Percentiles rank a stretch among this genome's conserved stretches.
Evolutionary conservation across 1,284 basidiomycete genomes (phyloP).

Genomic region (Serendipita sp.): DNA sequence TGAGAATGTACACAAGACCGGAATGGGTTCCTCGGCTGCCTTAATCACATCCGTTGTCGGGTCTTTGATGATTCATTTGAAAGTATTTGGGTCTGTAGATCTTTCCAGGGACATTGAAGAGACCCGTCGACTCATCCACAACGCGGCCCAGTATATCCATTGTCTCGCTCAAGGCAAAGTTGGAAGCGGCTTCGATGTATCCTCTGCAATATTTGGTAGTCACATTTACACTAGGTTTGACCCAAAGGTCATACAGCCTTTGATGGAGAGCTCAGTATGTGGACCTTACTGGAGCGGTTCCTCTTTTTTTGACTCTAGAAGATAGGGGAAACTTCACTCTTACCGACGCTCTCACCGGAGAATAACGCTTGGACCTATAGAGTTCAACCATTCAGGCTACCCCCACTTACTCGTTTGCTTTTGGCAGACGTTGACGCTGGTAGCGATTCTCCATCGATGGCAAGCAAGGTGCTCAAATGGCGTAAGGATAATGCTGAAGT

Average conservation of each 20-base stretch:
- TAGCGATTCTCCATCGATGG: constrained; percentile 84
- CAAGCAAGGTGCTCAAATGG: constrained; percentile 81
- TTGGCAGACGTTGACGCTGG: constrained; percentile 89
- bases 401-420: constrained; percentile 65
- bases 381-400: constrained; percentile 60
- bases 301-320: constrained; percentile 9
- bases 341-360: constrained; percentile 41
- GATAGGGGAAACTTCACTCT: constrained; percentile 20
- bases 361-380: constrained; percentile 54
- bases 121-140: constrained; percentile 62
- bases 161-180: constrained; percentile 97
- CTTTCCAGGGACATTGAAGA: constrained; percentile 30
- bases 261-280: constrained; percentile 42
- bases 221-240: constrained; percentile 88
- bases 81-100: constrained; percentile 39
- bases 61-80: constrained; percentile 68
- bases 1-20: constrained; percentile 87
- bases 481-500: constrained; percentile 43
- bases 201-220: constrained; percentile 87
- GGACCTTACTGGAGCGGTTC: constrained; percentile 6
- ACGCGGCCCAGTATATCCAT: constrained; percentile 90
- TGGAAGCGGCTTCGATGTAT: constrained; percentile 94
- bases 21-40: constrained; percentile 91
- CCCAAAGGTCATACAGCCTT: constrained; percentile 47
- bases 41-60: constrained; percentile 91